A percentile compares a stretch with the other conserved stretches of the same genome.
Conservation (phyloP, 495 filamentous ascomycete genomes). For the Penicillium parvum region DNA sequence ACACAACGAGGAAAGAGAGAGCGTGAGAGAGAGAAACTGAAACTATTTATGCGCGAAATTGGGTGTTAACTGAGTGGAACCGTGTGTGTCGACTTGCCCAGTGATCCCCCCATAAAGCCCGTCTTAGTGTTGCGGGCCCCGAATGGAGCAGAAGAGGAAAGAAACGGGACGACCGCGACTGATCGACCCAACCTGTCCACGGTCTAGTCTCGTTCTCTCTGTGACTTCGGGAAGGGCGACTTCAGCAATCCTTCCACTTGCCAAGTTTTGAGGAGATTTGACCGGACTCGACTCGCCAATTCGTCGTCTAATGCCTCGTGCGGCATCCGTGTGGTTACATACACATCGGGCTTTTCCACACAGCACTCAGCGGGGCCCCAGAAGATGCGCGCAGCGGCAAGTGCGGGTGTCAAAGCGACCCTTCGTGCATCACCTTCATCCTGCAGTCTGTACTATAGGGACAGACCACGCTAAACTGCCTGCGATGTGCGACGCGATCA, state of each 20-base stretch:
- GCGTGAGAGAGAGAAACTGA: neutral
- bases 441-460: slow-evolving; percentile 2
- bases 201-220: slow-evolving; percentile 7
- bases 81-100: slow-evolving; percentile 4
- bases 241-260: neutral
- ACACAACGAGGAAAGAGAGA: neutral
- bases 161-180: no score
- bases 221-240: neutral
- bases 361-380: slow-evolving; percentile 1
- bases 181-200: slow-evolving; percentile 2
- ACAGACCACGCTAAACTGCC: neutral
- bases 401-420: slow-evolving; percentile 11
- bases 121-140: slow-evolving; percentile 18
- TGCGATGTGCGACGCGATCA: neutral
- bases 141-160: slow-evolving; percentile 29
- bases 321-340: slow-evolving; percentile 2
- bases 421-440: slow-evolving; percentile 7
- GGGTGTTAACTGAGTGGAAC: slow-evolving; percentile 20
- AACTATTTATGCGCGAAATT: slow-evolving; percentile 16
- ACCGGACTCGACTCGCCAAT: neutral
- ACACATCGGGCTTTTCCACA: neutral
- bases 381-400: slow-evolving; percentile 12
- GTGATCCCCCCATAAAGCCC: slow-evolving; percentile 6
- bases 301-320: slow-evolving; percentile 1
- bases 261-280: neutral